Conservation (phyloP, 176 grass and related monocot species). For the Oryza nivara region DNA sequence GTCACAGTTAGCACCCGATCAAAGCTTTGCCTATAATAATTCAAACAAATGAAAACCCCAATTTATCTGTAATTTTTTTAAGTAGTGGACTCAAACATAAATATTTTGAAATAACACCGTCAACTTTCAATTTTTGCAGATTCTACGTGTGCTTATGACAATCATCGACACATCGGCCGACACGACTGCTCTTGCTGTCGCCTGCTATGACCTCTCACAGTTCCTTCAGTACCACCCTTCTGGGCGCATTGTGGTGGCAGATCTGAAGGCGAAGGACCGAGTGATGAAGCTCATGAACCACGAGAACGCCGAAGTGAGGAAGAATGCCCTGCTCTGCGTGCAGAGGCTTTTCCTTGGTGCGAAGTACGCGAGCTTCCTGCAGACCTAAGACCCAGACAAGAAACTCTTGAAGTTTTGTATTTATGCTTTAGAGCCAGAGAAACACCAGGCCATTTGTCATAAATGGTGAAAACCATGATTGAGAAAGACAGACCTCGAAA, state of each 20-base stretch:
- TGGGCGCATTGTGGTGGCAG: constrained; percentile 65
- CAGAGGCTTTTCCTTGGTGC: constrained; percentile 99
- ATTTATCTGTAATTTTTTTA: background rate
- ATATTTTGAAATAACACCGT: constrained; percentile 13
- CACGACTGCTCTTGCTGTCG: constrained; percentile 80
- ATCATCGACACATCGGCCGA: constrained; percentile 80
- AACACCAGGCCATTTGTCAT: constrained; percentile 31
- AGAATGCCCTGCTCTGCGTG: constrained; percentile 75
- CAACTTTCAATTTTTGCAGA: constrained; percentile 49
- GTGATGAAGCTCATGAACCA: constrained; percentile 98
- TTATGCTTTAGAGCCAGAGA: constrained; percentile 39
- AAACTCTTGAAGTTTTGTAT: constrained; percentile 40
- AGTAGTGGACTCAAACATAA: background rate
- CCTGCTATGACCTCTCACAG: constrained; percentile 93
- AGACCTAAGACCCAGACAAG: constrained; percentile 42
- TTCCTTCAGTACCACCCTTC: constrained; percentile 94
- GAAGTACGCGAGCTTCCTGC: constrained; percentile 90
- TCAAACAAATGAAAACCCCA: constrained; percentile 14
- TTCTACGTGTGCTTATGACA: constrained; percentile 83
- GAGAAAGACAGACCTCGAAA: constrained; percentile 38
- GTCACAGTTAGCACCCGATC: background rate
- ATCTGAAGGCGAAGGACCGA: constrained; percentile 90
- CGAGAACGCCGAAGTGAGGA: constrained; percentile 82
- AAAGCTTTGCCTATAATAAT: constrained; percentile 1
- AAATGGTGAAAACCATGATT: constrained; percentile 37